These are phyloP conservation scores for Tylopilus rubrobrunneus DNA, from an alignment of 768 basidiomycete species.

Conservation along the genomic window DNA sequence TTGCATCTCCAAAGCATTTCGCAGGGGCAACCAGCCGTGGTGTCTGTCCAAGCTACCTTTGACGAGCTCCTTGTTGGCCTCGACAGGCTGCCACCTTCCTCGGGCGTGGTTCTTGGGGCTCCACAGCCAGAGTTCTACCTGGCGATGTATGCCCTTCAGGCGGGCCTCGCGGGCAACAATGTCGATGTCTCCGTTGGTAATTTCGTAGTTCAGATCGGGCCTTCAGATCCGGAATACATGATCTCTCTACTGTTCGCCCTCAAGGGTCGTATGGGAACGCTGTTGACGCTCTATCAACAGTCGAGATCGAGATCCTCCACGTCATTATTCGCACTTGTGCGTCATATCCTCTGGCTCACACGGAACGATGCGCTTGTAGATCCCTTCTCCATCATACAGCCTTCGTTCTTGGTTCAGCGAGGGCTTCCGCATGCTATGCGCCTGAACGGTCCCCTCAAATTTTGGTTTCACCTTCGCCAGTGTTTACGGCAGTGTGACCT, in stretches of 20 bases:
- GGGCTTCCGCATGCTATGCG: conserved; percentile 68
- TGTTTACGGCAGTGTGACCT: conserved; percentile 46
- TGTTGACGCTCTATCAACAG: conserved; percentile 23
- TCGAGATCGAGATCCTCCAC: conserved; percentile 30
- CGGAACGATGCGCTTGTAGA: conserved; percentile 53
- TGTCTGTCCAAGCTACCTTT: conserved; percentile 6
- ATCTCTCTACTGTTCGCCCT: conserved; percentile 10
- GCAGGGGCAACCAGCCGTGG: background rate
- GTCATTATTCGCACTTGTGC: conserved; percentile 39
- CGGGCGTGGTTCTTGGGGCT: background rate
- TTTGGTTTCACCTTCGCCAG: conserved; percentile 70
- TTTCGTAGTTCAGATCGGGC: conserved; percentile 24
- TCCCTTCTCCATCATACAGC: conserved; percentile 78
- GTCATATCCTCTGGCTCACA: conserved; percentile 49
- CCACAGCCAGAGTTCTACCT: conserved; percentile 20
- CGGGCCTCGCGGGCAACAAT: conserved; percentile 3
- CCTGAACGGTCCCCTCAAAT: conserved; percentile 65
- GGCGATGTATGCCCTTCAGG: conserved; percentile 18
- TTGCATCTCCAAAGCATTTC: conserved; percentile 13
- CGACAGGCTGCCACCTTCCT: conserved; percentile 1
- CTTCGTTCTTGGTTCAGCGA: conserved; percentile 77
- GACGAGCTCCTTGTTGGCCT: conserved; percentile 18
- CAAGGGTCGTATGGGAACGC: conserved; percentile 8
- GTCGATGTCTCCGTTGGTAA: conserved; percentile 20
- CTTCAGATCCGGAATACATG: conserved; percentile 30